phyloP scores from a whole-genome alignment of 148 eudicot genomes.

The Silene latifolia region DNA sequence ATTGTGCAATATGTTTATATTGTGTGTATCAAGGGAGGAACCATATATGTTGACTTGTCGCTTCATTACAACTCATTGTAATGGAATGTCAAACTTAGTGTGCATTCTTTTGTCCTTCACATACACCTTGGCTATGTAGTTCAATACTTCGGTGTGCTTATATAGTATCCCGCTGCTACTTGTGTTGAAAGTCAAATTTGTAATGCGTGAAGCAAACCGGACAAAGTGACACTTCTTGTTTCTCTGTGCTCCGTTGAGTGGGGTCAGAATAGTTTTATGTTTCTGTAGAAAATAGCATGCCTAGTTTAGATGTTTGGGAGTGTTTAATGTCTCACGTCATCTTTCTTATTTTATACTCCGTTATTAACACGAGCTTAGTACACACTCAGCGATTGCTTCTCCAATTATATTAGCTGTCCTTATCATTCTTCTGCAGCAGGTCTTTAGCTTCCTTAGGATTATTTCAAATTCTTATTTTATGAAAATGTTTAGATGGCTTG shows the following conservation, averaged over 20 bases:
- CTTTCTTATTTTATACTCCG: too few relatives aligned
- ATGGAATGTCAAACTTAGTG: not conserved
- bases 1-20: not conserved
- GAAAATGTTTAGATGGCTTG: not conserved
- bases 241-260: not conserved
- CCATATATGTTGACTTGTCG: not conserved
- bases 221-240: not conserved
- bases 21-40: not conserved
- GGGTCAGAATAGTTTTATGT: not conserved
- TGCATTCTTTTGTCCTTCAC: not conserved
- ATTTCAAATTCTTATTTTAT: not conserved
- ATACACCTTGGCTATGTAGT: not conserved
- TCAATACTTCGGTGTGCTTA: not conserved
- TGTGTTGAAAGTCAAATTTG: not conserved
- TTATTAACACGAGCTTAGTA: not conserved
- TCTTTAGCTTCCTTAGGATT: not conserved
- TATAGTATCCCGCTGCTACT: not conserved
- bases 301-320: not conserved
- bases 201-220: not conserved
- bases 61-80: not conserved
- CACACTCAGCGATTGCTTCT: not conserved
- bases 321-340: not conserved
- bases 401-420: not conserved
- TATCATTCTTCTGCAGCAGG: not conserved
- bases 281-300: not conserved